Percentiles rank a stretch among this genome's conserved stretches.
These are phyloP conservation scores for Arabis alpina DNA, from an alignment of 345 rosid genomes.

Conservation along the genomic window DNA sequence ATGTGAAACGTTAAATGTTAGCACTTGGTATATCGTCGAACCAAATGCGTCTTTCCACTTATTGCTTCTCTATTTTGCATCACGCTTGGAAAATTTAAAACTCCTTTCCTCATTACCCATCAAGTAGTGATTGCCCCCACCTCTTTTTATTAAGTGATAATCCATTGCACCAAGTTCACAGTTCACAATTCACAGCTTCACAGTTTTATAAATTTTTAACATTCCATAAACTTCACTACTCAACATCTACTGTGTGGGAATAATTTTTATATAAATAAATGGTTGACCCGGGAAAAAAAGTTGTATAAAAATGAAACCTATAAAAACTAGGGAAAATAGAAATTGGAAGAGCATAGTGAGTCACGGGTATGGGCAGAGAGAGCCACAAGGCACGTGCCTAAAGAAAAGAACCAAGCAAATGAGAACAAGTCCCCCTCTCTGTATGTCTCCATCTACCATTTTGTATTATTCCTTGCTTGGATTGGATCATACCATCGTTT, in stretches of 20 bases:
- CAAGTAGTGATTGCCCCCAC: constrained; percentile 35
- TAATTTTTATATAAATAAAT: background rate
- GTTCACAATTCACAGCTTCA: constrained; percentile 7
- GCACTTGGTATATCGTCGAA: background rate
- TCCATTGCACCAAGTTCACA: constrained; percentile 11
- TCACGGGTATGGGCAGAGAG: constrained; percentile 42
- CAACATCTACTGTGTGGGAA: background rate
- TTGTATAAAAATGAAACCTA: constrained; percentile 11
- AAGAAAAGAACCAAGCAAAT: constrained; percentile 38
- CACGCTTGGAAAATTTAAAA: background rate
- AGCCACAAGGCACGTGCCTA: constrained; percentile 34
- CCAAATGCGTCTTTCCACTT: background rate
- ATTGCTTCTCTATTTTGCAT: background rate
- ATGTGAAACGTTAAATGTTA: too few species aligned
- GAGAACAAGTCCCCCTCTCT: constrained; percentile 35
- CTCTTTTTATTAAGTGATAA: constrained; percentile 2
- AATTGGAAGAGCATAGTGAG: background rate
- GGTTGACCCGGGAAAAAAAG: background rate
- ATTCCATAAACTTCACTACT: background rate
- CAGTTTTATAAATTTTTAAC: background rate
- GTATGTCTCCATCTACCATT: constrained; percentile 35
- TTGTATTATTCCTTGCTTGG: constrained; percentile 26
- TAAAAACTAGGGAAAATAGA: background rate
- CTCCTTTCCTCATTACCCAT: constrained; percentile 7
- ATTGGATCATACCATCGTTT: constrained; percentile 1